These are phyloP conservation scores for Yamadazyma trypodendri DNA, from an alignment of 1,139 yeast species.

Conservation along the genomic window DNA sequence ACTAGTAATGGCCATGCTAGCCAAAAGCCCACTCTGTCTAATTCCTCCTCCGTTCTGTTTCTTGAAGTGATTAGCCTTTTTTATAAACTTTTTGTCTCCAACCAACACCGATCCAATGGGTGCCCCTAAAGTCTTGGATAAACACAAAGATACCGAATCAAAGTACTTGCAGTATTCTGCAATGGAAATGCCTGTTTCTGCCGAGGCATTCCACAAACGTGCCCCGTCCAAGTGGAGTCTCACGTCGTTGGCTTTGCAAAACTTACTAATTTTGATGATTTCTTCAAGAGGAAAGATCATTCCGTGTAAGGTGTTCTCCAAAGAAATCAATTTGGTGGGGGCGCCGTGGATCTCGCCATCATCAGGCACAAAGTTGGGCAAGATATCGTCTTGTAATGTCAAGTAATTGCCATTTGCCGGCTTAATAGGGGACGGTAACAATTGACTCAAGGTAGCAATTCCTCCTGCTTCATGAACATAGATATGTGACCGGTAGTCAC, in stretches of 20 bases:
- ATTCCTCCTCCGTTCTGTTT: slow-evolving; percentile 51
- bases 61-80: slow-evolving; percentile 46
- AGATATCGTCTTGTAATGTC: slow-evolving; percentile 73
- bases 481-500: slow-evolving; percentile 86
- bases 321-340: slow-evolving; percentile 46
- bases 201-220: slow-evolving; percentile 47
- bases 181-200: slow-evolving; percentile 38
- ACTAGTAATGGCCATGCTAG: slow-evolving; percentile 60
- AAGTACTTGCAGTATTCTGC: slow-evolving; percentile 40
- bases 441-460: slow-evolving; percentile 82
- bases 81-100: slow-evolving; percentile 29
- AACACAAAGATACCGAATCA: slow-evolving; percentile 46
- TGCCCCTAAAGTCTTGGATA: slow-evolving; percentile 47
- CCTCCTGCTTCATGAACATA: slow-evolving; percentile 89
- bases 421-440: slow-evolving; percentile 83
- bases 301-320: slow-evolving; percentile 49
- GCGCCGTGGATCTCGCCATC: slow-evolving; percentile 48
- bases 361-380: slow-evolving; percentile 62
- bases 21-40: slow-evolving; percentile 44
- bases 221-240: slow-evolving; percentile 48
- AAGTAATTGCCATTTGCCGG: slow-evolving; percentile 74
- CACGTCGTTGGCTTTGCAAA: slow-evolving; percentile 34
- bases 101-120: slow-evolving; percentile 48
- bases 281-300: slow-evolving; percentile 45
- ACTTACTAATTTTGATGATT: slow-evolving; percentile 35